Evolutionary conservation across 768 basidiomycete species (phyloP).

Genomic region (Serendipita indica): DNA sequence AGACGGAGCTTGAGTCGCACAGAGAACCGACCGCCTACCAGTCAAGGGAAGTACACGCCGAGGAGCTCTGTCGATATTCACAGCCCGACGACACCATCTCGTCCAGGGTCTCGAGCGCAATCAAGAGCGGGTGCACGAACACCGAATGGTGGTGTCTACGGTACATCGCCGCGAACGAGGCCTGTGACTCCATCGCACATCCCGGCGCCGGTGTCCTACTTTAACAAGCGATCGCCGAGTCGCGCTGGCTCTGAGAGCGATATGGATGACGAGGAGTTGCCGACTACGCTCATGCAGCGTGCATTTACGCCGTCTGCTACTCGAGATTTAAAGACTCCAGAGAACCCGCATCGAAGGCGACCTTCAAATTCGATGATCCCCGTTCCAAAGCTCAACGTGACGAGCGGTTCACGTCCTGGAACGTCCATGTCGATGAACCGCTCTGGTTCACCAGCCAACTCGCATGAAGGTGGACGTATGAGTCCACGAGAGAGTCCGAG

Average conservation of each 20-base stretch:
- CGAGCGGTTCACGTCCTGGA: conserved; percentile 18
- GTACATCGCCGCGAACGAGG: conserved; percentile 46
- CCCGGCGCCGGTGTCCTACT: conserved; percentile 39
- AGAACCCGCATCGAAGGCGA: conserved; percentile 28
- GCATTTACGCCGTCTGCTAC: conserved; percentile 48
- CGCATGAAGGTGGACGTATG: not conserved
- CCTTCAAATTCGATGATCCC: conserved; percentile 16
- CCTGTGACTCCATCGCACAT: conserved; percentile 71
- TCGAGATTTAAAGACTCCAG: not conserved
- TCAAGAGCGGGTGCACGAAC: conserved; percentile 13
- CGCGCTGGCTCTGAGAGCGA: conserved; percentile 33
- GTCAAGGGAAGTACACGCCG: not conserved
- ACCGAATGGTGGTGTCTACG: conserved; percentile 12
- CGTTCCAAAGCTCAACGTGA: conserved; percentile 27
- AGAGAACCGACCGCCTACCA: not conserved
- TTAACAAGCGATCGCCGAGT: conserved; percentile 35
- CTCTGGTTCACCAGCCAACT: not conserved
- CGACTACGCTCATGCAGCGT: conserved; percentile 36
- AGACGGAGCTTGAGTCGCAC: not conserved
- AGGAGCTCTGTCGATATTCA: not conserved
- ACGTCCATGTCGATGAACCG: conserved; percentile 12
- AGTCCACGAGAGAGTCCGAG: conserved; percentile 7
- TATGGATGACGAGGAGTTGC: conserved; percentile 28
- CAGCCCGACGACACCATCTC: not conserved
- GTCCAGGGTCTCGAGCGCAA: conserved; percentile 10